Evolutionary conservation across 352 stramenopile species (phyloP).

Genomic region (Sclerospora graminicola): DNA sequence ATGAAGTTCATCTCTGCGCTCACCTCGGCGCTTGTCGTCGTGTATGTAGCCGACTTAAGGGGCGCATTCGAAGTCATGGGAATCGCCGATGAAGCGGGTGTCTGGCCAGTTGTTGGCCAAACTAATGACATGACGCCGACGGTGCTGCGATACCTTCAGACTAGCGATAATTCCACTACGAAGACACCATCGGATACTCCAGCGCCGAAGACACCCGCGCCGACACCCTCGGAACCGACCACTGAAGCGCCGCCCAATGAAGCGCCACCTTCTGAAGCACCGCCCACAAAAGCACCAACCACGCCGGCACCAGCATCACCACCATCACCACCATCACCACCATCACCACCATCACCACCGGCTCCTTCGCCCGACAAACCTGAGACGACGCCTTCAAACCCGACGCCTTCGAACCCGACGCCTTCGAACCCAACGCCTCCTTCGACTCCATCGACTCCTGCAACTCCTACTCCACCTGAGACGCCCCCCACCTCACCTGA

Average conservation of each 20-base stretch:
- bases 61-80: not conserved
- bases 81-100: constrained; percentile 9
- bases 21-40: constrained; percentile 11
- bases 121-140: constrained; percentile 10
- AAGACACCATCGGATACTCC: constrained; percentile 1
- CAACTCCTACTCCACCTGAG: not conserved
- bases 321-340: not conserved
- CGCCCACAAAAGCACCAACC: constrained; percentile 1
- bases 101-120: constrained; percentile 7
- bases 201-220: not conserved
- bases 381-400: constrained; percentile 8
- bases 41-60: constrained; percentile 11
- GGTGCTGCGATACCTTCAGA: constrained; percentile 16
- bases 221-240: not conserved
- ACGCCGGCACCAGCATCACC: constrained; percentile 5
- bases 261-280: too few relatives aligned
- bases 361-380: constrained; percentile 4
- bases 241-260: too few relatives aligned
- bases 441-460: not conserved
- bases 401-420: constrained; percentile 1
- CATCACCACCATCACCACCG: not conserved
- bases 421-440: not conserved
- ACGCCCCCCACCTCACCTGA: not conserved
- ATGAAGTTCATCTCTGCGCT: constrained; percentile 34
- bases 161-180: constrained; percentile 7